Percentiles rank a stretch among this genome's conserved stretches.
These are phyloP conservation scores for Penicillium sp. DNA, from an alignment of 2,329 filamentous ascomycete genomes.

Conservation along the genomic window DNA sequence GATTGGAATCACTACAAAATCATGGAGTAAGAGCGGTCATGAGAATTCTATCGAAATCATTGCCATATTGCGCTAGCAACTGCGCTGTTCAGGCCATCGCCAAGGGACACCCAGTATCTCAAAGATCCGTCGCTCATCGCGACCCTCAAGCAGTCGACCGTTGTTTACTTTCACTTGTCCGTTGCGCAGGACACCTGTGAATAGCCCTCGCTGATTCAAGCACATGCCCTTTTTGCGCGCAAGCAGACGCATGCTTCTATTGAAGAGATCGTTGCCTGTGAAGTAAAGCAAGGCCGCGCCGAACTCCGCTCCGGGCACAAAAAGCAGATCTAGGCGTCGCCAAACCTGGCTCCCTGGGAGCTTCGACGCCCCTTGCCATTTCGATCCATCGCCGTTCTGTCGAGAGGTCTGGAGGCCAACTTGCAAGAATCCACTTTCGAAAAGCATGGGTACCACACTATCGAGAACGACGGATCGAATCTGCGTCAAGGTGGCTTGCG, in stretches of 20 bases:
- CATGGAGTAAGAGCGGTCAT: neutral
- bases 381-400: slow-evolving; percentile 55
- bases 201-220: slow-evolving; percentile 78
- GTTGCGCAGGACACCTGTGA: slow-evolving; percentile 61
- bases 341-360: slow-evolving; percentile 58
- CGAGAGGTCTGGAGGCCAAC: slow-evolving; percentile 57
- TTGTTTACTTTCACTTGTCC: slow-evolving; percentile 55
- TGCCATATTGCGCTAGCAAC: slow-evolving; percentile 50
- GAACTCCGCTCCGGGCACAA: slow-evolving; percentile 72
- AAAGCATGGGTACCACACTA: slow-evolving; percentile 57
- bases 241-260: slow-evolving; percentile 73
- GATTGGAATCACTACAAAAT: neutral
- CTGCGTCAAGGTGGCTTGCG: slow-evolving; percentile 51
- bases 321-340: slow-evolving; percentile 77
- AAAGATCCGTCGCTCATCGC: slow-evolving; percentile 74
- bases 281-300: slow-evolving; percentile 91
- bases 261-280: slow-evolving; percentile 92
- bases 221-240: slow-evolving; percentile 76
- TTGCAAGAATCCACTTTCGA: slow-evolving; percentile 59
- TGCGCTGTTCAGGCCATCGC: slow-evolving; percentile 69
- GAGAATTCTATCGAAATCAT: neutral
- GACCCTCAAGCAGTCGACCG: slow-evolving; percentile 66
- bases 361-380: slow-evolving; percentile 83
- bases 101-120: slow-evolving; percentile 76
- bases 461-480: slow-evolving; percentile 59